Percentiles rank a stretch among this genome's conserved stretches.
Evolutionary conservation across 2,329 filamentous ascomycete genomes (phyloP).

Genomic region (Daldinia eschscholtzii): DNA sequence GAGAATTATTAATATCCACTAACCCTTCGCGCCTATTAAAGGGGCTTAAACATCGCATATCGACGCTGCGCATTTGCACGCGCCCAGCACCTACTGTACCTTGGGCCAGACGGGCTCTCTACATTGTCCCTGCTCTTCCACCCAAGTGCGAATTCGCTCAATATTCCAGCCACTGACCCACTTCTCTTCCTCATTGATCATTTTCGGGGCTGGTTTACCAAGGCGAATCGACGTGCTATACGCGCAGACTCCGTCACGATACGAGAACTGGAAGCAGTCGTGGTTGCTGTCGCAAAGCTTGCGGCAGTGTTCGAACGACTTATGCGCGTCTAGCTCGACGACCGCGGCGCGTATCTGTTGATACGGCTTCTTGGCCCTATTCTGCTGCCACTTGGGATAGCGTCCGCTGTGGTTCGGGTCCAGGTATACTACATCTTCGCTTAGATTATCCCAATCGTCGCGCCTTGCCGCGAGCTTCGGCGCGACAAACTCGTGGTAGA

Average conservation of each 20-base stretch:
- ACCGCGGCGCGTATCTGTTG: constrained; percentile 51
- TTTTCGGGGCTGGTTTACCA: constrained; percentile 55
- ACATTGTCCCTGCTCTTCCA: constrained; percentile 55
- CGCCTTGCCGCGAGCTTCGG: constrained; percentile 56
- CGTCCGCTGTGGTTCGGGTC: constrained; percentile 47
- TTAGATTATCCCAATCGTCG: constrained; percentile 67
- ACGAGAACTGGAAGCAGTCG: constrained; percentile 59
- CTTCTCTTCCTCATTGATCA: constrained; percentile 49
- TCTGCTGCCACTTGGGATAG: constrained; percentile 52
- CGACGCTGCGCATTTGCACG: not conserved
- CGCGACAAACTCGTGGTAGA: constrained; percentile 62
- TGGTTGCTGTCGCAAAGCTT: constrained; percentile 57
- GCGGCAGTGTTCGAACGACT: constrained; percentile 59
- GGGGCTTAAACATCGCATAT: not conserved
- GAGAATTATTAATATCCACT: not conserved
- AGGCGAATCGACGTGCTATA: constrained; percentile 55
- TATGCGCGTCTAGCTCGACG: constrained; percentile 58
- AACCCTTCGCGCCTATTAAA: not conserved
- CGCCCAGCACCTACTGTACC: not conserved
- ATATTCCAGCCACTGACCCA: constrained; percentile 59
- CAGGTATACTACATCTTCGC: constrained; percentile 60
- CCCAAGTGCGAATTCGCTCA: constrained; percentile 57
- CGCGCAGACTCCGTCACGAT: constrained; percentile 56
- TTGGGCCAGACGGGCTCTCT: constrained; percentile 40
- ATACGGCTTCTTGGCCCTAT: constrained; percentile 49